Base-by-base conservation (phyloP, 805 yeast species). In the Jamesozyma gamospora region DNA sequence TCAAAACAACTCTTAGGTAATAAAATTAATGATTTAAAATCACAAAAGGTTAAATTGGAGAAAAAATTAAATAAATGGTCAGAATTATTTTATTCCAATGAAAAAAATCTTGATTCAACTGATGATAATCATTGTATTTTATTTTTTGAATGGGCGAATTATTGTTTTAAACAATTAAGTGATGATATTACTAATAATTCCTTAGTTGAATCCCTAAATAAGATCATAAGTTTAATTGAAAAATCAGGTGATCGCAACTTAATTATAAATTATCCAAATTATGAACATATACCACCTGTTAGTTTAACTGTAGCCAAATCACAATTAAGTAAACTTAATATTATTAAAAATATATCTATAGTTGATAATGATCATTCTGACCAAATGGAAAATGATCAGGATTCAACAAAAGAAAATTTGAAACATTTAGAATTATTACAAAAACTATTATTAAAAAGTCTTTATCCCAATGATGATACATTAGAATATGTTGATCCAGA, bases 281-380 rank as follows among this genome's bases (percentile, higher is more conserved):
- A 71, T 47, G 63, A 67, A 1, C 63, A 70, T 41, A 74, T 88
- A 13, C 79, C 85, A 2, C 62, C 67, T 1, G 58, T 88, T 3
- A 77, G 70, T 32, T 37, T 57, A 1, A 61, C 66, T 1, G 65
- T 72, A 4, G 67, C 84, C 8, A 68, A 67, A 28, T 66, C 75
- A 4, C 88, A 85, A 49, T 63, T 78, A 15, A 79, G 88, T 2
- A 83, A 85, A 37, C 66, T 83, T 12, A 74, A 77, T 21, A 83
- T 90, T 0, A 72, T 86, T 14, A 45, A 53, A 39, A 53, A 47
- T 21, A 47, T 59, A n/a, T 51, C 59, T 3, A 32, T 52, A 28
- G 44, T 50, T 11, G 13, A 34, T 13, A 7, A 13, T 34, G 19
- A 5, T 13, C 14, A 34, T 4, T n/a, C 27, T 10, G 36, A 25